Conservation (phyloP, 2,329 filamentous ascomycete genomes). For the Penicillium sp. region DNA sequence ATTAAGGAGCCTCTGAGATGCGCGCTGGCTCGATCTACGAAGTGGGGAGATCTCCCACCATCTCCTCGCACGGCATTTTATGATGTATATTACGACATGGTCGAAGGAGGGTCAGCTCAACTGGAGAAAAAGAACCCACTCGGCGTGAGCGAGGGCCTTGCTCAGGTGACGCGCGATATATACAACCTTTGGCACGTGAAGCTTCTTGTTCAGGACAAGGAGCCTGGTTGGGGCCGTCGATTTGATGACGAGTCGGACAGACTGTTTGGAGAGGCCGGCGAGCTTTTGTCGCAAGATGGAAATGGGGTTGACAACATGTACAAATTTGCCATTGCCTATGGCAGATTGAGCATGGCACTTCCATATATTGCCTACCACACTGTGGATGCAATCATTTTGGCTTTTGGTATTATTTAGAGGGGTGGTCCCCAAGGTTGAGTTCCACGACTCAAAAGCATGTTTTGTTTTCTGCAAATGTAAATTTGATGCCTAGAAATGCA, state of each 20-base stretch:
- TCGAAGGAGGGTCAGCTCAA: neutral
- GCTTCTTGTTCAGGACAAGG: neutral
- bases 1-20: neutral
- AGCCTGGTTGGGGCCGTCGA: neutral
- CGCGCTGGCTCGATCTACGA: neutral
- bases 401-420: too few species aligned
- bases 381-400: too few species aligned
- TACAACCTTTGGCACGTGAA: neutral
- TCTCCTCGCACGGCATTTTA: neutral
- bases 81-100: conserved; percentile 2
- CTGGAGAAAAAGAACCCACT: neutral
- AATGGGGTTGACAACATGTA: too few species aligned
- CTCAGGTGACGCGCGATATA: neutral
- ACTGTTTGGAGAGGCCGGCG: neutral
- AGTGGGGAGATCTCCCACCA: neutral
- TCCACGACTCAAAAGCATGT: too few species aligned
- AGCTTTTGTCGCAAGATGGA: neutral
- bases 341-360: too few species aligned
- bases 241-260: neutral
- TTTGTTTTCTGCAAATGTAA: too few species aligned
- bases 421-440: too few species aligned
- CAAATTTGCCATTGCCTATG: too few species aligned
- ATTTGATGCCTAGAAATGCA: too few species aligned
- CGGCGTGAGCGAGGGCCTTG: neutral
- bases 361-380: too few species aligned